A percentile compares a stretch with the other conserved stretches of the same genome.
These are phyloP conservation scores for Sphagnum magellanicum DNA, from an alignment of 228 moss, liverwort and hornwort genomes.

Conservation along the genomic window DNA sequence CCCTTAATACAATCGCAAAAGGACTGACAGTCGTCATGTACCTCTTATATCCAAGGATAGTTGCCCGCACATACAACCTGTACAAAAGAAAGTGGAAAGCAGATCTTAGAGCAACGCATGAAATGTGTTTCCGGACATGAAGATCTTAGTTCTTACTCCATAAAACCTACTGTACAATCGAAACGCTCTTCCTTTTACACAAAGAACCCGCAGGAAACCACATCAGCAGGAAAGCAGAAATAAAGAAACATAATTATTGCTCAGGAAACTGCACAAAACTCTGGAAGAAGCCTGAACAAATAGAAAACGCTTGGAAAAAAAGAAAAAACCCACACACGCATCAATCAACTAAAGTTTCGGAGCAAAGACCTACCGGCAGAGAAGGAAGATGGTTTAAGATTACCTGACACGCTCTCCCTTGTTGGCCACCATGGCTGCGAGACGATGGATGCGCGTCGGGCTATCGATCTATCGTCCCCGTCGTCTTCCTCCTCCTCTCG, in stretches of 20 bases:
- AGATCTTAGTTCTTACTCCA: background rate
- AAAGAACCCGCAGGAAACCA: no score
- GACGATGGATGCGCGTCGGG: no score
- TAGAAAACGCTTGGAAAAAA: background rate
- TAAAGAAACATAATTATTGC: no score
- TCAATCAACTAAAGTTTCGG: background rate
- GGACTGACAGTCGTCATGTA: background rate
- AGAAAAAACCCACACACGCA: background rate
- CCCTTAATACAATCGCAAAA: background rate
- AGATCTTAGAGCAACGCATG: no score
- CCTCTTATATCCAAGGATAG: slow-evolving; percentile 86
- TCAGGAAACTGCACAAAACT: background rate
- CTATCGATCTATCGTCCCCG: no score
- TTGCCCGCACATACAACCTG: slow-evolving; percentile 87
- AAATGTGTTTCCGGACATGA: background rate
- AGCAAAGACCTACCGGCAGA: background rate
- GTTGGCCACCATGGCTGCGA: slow-evolving; percentile 24
- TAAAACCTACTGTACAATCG: no score
- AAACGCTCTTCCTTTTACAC: no score
- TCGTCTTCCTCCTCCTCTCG: no score
- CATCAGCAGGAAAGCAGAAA: no score
- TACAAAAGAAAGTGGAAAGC: background rate
- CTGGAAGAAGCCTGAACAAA: background rate
- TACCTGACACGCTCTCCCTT: slow-evolving; percentile 58
- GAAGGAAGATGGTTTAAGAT: background rate